Evolutionary conservation across 371 early-diverging fungal species (phyloP).

Genomic region (Furculomyces boomerangus): DNA sequence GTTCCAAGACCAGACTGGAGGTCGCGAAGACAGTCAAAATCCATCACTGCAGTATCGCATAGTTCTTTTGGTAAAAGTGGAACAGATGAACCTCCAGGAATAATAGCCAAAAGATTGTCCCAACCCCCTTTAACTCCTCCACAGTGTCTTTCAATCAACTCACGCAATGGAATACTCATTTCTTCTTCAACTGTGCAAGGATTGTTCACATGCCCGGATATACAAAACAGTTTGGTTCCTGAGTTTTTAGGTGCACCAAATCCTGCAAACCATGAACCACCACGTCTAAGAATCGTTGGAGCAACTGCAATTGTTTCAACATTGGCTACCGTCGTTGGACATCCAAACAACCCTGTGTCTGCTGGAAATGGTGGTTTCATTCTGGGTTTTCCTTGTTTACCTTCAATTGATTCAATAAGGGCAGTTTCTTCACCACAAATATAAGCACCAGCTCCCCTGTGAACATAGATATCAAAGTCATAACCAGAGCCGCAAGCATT

Average conservation of each 20-base stretch:
- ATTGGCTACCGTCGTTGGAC: slow-evolving; percentile 95
- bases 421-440: slow-evolving; percentile 97
- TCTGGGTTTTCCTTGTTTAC: slow-evolving; percentile 95
- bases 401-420: slow-evolving; percentile 92
- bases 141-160: slow-evolving; percentile 89
- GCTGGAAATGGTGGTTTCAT: slow-evolving; percentile 98
- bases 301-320: slow-evolving; percentile 97
- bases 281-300: slow-evolving; percentile 85
- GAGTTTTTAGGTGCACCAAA: slow-evolving; percentile 85
- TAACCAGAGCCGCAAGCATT: slow-evolving; percentile 92
- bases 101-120: slow-evolving; percentile 94
- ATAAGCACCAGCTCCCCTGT: slow-evolving; percentile 95
- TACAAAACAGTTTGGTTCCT: slow-evolving; percentile 94
- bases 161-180: slow-evolving; percentile 89
- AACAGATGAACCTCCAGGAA: slow-evolving; percentile 94
- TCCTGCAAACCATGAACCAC: slow-evolving; percentile 85
- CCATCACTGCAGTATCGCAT: slow-evolving; percentile 90
- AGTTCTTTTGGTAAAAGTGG: slow-evolving; percentile 76
- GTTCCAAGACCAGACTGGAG: slow-evolving; percentile 88
- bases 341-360: slow-evolving; percentile 93
- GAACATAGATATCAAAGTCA: slow-evolving; percentile 91
- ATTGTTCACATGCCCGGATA: slow-evolving; percentile 92
- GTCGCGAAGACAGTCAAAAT: slow-evolving; percentile 92
- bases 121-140: slow-evolving; percentile 97
- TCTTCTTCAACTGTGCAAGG: slow-evolving; percentile 96